These are phyloP conservation scores for Aspergillus saccharolyticus DNA, from an alignment of 495 filamentous ascomycete species.

Conservation along the genomic window DNA sequence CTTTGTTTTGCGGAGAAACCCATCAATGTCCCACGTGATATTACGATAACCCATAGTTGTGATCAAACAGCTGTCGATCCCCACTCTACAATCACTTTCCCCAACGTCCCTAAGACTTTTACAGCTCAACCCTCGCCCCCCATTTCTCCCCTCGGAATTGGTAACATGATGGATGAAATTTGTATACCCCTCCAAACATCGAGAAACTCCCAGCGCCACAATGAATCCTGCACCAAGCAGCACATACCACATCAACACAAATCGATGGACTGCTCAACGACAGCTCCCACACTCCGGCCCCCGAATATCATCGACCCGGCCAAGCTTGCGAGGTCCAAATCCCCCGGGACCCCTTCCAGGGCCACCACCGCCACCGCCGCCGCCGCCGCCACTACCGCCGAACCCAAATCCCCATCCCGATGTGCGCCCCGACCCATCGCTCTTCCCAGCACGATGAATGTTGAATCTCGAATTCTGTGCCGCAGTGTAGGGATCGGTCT, in stretches of 20 bases:
- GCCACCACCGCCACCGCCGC: conserved; percentile 18
- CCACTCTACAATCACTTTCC: too few relatives aligned
- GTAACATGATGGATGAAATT: too few relatives aligned
- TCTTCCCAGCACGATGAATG: conserved; percentile 27
- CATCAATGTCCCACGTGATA: too few relatives aligned
- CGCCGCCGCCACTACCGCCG: conserved; percentile 16
- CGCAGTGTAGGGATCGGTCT: conserved; percentile 63
- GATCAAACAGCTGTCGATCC: too few relatives aligned
- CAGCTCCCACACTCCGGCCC: conserved; percentile 38
- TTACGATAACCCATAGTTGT: too few relatives aligned
- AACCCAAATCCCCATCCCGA: conserved; percentile 14
- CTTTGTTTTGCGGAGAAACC: too few relatives aligned
- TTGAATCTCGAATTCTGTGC: conserved; percentile 64
- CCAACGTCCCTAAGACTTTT: too few relatives aligned
- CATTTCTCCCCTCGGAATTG: too few relatives aligned
- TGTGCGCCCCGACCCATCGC: conserved; percentile 14
- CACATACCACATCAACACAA: background rate
- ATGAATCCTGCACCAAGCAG: background rate
- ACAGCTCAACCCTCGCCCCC: too few relatives aligned
- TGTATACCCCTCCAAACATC: too few relatives aligned
- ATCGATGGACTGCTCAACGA: background rate
- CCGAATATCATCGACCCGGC: conserved; percentile 39
- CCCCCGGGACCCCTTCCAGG: conserved; percentile 29
- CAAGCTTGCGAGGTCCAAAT: conserved; percentile 29
- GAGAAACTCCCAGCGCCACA: background rate